Conservation (phyloP, 176 grass and related monocot species). For the Oryza glaberrima region DNA sequence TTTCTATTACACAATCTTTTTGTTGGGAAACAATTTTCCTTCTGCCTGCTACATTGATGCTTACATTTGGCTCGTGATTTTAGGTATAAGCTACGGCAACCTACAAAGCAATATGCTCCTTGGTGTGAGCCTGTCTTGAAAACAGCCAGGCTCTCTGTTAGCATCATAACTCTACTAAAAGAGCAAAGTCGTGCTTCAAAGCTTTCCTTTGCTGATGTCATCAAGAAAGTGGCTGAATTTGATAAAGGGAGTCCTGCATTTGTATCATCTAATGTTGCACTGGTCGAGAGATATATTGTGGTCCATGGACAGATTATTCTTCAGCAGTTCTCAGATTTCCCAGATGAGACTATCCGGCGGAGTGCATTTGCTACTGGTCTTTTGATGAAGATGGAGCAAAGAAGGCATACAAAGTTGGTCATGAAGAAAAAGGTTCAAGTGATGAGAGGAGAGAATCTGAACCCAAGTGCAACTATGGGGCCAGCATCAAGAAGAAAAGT, state of each 20-base stretch:
- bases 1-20: constrained; percentile 16
- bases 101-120: constrained; percentile 85
- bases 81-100: constrained; percentile 91
- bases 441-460: constrained; percentile 76
- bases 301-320: constrained; percentile 95
- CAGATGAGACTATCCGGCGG: constrained; percentile 81
- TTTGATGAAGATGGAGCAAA: constrained; percentile 81
- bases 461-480: constrained; percentile 81
- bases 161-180: constrained; percentile 88
- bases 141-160: constrained; percentile 89
- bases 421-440: constrained; percentile 84
- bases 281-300: constrained; percentile 89
- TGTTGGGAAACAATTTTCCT: constrained; percentile 2
- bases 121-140: constrained; percentile 91
- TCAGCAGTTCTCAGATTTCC: constrained; percentile 96
- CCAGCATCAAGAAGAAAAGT: constrained; percentile 71
- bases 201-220: constrained; percentile 84
- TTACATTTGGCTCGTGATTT: constrained; percentile 51
- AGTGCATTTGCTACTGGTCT: constrained; percentile 90
- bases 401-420: constrained; percentile 77
- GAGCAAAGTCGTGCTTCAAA: constrained; percentile 90
- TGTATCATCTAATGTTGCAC: constrained; percentile 65
- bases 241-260: constrained; percentile 62
- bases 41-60: constrained; percentile 17
- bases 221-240: constrained; percentile 82